Evolutionary conservation across 768 basidiomycete species (phyloP).

Genomic region (Lactarius psammicola): DNA sequence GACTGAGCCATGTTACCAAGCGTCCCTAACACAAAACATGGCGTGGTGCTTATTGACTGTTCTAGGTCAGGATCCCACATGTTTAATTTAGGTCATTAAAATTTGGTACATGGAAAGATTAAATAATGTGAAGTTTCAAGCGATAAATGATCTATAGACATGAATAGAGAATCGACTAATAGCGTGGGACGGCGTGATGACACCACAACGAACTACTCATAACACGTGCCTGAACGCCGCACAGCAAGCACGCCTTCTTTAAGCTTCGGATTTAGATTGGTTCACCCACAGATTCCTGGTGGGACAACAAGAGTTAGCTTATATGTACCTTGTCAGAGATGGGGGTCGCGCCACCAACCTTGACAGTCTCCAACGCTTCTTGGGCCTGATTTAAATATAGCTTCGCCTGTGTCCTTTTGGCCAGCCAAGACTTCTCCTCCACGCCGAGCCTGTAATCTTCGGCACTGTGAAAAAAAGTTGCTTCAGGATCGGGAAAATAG

Average conservation of each 20-base stretch:
- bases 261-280: slow-evolving; percentile 4
- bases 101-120: not conserved
- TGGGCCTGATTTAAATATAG: slow-evolving; percentile 7
- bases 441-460: not conserved
- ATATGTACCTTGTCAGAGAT: not conserved
- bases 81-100: no score
- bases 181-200: not conserved
- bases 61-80: no score
- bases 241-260: not conserved
- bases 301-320: not conserved
- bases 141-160: not conserved
- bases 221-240: not conserved
- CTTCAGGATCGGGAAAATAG: not conserved
- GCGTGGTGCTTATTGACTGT: no score
- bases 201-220: not conserved
- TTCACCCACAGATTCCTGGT: not conserved
- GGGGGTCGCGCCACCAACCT: not conserved
- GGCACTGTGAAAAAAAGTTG: not conserved
- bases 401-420: not conserved
- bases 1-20: no score
- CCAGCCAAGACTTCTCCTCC: not conserved
- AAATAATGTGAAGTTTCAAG: not conserved
- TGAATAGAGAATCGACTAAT: not conserved
- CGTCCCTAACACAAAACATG: no score
- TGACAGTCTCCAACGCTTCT: slow-evolving; percentile 2